Percentiles rank a stretch among this genome's conserved stretches.
phyloP scores from a whole-genome alignment of 1,284 basidiomycete genomes.

The Coniophora puteana region DNA sequence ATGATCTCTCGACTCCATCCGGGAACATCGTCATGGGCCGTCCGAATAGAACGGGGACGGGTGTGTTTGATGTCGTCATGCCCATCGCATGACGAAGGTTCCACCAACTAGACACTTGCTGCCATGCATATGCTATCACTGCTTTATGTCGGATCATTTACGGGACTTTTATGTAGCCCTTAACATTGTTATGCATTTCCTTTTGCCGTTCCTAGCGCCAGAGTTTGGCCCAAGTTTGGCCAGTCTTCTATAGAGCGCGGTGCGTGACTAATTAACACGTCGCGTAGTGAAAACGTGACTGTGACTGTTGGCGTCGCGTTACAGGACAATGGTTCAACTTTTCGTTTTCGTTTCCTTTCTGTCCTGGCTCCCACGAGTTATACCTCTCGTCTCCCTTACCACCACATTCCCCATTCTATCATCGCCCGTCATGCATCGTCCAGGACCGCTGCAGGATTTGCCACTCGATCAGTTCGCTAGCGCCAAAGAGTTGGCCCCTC shows the following conservation, averaged over 20 bases:
- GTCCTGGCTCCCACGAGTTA: slow-evolving; percentile 15
- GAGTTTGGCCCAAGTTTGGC: too few species aligned
- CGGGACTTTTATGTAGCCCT: not conserved
- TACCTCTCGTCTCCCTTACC: slow-evolving; percentile 12
- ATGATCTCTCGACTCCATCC: slow-evolving; percentile 86
- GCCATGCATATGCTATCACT: not conserved
- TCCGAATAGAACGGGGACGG: slow-evolving; percentile 83
- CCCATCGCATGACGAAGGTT: slow-evolving; percentile 36
- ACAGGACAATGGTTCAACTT: slow-evolving; percentile 16
- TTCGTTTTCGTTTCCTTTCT: slow-evolving; percentile 8
- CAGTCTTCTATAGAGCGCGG: too few species aligned
- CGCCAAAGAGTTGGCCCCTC: slow-evolving; percentile 17
- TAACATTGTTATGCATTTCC: not conserved
- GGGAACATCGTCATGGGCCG: slow-evolving; percentile 90
- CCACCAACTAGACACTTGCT: not conserved
- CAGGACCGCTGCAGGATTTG: slow-evolving; percentile 52
- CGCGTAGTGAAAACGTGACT: too few species aligned
- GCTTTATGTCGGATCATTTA: too few species aligned
- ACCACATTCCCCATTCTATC: slow-evolving; percentile 11
- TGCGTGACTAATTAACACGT: slow-evolving; percentile 10
- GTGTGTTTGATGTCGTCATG: slow-evolving; percentile 82
- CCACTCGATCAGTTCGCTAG: slow-evolving; percentile 49
- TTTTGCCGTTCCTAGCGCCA: too few species aligned
- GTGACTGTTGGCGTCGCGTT: slow-evolving; percentile 22
- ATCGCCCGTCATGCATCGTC: slow-evolving; percentile 29